Evolutionary conservation across 2,329 filamentous ascomycete genomes (phyloP).

Genomic region (Alternaria tenuissima): DNA sequence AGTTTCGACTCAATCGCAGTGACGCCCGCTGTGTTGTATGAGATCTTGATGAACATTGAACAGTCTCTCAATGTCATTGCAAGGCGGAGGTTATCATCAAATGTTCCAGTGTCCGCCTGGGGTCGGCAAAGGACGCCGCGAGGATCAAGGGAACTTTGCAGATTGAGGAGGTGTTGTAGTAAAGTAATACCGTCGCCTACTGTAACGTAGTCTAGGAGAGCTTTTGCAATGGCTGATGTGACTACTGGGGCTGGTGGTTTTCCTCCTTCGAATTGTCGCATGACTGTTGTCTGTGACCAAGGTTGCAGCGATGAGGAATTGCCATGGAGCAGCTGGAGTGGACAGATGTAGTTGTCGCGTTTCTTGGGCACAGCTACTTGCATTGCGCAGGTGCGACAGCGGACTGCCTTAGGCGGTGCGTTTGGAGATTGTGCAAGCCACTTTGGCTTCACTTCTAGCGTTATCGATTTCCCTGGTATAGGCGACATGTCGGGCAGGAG

Average conservation of each 20-base stretch:
- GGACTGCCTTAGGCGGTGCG: constrained; percentile 50
- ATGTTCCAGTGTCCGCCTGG: not conserved
- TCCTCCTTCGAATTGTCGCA: constrained; percentile 14
- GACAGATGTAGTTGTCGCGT: constrained; percentile 47
- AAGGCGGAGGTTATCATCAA: constrained; percentile 33
- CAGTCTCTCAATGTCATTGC: constrained; percentile 61
- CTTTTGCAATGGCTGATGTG: constrained; percentile 15
- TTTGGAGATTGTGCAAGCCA: constrained; percentile 58
- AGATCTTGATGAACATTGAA: constrained; percentile 53
- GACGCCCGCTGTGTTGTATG: constrained; percentile 12
- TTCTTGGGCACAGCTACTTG: constrained; percentile 44
- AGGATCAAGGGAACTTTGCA: constrained; percentile 52
- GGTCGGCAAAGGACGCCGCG: constrained; percentile 36
- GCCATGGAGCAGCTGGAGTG: constrained; percentile 51
- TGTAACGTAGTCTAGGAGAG: constrained; percentile 35
- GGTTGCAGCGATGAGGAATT: constrained; percentile 23
- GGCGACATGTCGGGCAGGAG: constrained; percentile 46
- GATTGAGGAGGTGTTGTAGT: constrained; percentile 46
- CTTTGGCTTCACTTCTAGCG: constrained; percentile 58
- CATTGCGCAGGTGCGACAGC: constrained; percentile 59
- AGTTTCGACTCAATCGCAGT: constrained; percentile 51
- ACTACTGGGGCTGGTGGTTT: not conserved
- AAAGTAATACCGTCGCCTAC: constrained; percentile 47
- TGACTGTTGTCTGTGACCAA: constrained; percentile 25
- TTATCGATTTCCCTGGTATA: constrained; percentile 28